Base-by-base conservation (phyloP, 306 rosid species). In the Mucuna pruriens region DNA sequence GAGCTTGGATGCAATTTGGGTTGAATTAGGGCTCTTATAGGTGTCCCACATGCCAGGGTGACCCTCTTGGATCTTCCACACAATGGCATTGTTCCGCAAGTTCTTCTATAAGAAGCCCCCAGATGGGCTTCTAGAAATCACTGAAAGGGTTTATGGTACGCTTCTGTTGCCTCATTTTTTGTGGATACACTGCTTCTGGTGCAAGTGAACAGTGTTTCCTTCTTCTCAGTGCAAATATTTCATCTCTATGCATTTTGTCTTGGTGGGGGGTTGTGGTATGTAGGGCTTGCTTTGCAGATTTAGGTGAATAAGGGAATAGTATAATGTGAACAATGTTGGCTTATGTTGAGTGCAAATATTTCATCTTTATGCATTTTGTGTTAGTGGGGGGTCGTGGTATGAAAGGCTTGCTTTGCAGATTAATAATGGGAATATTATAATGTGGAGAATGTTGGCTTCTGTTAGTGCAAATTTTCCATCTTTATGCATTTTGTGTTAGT, bases 71-170 rank as follows among this genome's bases (percentile, higher is more conserved):
- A 88, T 91, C 92, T 89, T 85, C 64, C 71, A 71, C 45, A 75
- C 83, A 77, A 96, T 96, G 98, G 97, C 97, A 61, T 80, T 96
- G 80, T 96, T 96, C 67, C 83, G 97, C 22, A 93, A 93, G 89
- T 92, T 96, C 91, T 96, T 96, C 62, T 93, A 88, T 70, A 89
- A 92, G 89, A 96, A 96, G 86, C 99, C 99, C 7, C 99, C 99
- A 20, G 98, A 96, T 23, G 99, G 99, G 84, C 97, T 93, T 64
- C 68, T 94, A 44, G 99, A 96, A 90, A 96, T 96, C 85, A 87
- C 92, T 83, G 99, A 90, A 80, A 89, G 94, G 87, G 97, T 96
- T 87, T 96, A 92, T 87, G 98, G 99, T 96, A 90, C 38, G 96
- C 63, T 71, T 81, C 63, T 58, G 5, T 77, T 44, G 71, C 82